Conservation (phyloP, 805 yeast species). For the Clavispora santaluciae region DNA sequence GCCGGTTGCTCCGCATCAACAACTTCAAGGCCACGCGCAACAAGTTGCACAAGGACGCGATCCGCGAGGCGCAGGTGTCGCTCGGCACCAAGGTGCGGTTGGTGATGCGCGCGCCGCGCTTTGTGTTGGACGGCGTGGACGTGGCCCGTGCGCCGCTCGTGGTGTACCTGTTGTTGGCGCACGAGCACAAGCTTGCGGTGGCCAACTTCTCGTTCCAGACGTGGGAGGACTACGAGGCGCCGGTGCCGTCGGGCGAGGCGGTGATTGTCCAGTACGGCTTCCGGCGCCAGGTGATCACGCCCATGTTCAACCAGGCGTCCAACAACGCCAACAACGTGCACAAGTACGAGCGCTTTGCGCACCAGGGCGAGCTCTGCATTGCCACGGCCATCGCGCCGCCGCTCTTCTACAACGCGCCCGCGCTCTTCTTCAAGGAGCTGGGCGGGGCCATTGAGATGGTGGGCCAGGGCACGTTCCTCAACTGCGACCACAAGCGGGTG, state of each 20-base stretch:
- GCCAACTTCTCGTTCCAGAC: conserved; percentile 77
- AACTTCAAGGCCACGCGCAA: conserved; percentile 75
- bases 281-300: conserved; percentile 77
- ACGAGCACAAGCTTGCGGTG: conserved; percentile 83
- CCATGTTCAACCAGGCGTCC: conserved; percentile 75
- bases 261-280: conserved; percentile 90
- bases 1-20: conserved; percentile 63
- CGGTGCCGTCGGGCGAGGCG: conserved; percentile 77
- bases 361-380: conserved; percentile 60
- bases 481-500: conserved; percentile 79
- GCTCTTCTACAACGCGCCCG: conserved; percentile 78
- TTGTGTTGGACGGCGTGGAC: conserved; percentile 38
- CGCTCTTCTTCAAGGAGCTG: conserved; percentile 61
- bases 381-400: conserved; percentile 90
- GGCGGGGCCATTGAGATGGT: conserved; percentile 59
- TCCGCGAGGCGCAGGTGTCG: conserved; percentile 35
- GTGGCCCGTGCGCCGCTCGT: conserved; percentile 49
- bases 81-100: conserved; percentile 63
- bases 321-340: conserved; percentile 80
- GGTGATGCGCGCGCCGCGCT: conserved; percentile 52
- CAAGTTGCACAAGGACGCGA: conserved; percentile 57
- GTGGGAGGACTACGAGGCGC: conserved; percentile 86
- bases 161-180: conserved; percentile 69
- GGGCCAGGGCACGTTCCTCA: conserved; percentile 87
- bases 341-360: conserved; percentile 78